Evolutionary conservation across 352 stramenopile genomes (phyloP), one percentile per base, ranked within the genome.

Genomic region (Bremia lactucae): DNA sequence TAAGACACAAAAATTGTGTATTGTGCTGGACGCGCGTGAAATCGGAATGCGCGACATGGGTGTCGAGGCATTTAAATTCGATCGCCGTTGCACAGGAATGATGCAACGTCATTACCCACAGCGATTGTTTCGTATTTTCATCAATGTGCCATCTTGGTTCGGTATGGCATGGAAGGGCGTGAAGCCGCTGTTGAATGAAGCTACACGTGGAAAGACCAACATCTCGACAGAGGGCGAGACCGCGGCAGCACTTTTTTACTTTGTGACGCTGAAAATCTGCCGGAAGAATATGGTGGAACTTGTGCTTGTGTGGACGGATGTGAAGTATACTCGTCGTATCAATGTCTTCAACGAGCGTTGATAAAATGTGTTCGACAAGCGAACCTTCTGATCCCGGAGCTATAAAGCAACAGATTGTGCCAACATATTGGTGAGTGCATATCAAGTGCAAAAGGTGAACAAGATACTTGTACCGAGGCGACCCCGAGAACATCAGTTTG

Each of bases 91-190:
- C 38, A 85, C 77, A 0, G 71, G 77, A n/a, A 72, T 81, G 44
- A 89, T 95, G 68, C 76, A 90, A 49, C 62, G 62, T 8, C 79
- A 95, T 56, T 95, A 95, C 40, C 78, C 81, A 13, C 80, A 95
- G 59, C 68, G 78, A 4, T 94, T 77, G 31, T 85, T 78, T 66
- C 94, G 94, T 56, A 95, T 96, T 42, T 94, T 95, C 46, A 75
- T 96, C 31, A 95, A 95, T 44, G 86, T 93, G 2, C 84, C 84
- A 13, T 88, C 72, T 13, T 95, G 82, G 82, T 96, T 96, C 49
- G 84, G 77, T 21, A 84, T 95, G 57, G 71, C 78, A 20, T 96
- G 86, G 86, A 94, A 94, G 49, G 72, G 81, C 13, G 79, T 96
- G 45, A 87, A 89, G 44, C 75, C 79, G 13, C 46, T 96, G 2